Percentiles rank a stretch among this genome's conserved stretches.
phyloP scores from a whole-genome alignment of 2,329 filamentous ascomycete species.

The Microsporum ferrugineum region DNA sequence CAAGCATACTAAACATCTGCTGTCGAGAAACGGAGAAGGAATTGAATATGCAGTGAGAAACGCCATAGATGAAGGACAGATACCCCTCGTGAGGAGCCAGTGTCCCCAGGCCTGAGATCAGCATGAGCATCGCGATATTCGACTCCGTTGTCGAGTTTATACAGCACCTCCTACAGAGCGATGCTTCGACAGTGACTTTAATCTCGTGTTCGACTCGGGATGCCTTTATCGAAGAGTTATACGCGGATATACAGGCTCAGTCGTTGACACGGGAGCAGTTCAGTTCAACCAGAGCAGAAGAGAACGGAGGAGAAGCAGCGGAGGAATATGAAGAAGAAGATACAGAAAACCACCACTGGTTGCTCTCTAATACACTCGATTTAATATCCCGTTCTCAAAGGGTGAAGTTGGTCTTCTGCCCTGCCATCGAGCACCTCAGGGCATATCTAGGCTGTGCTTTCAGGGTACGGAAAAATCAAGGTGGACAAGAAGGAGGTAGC shows the following conservation, averaged over 20 bases:
- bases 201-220: conserved; percentile 57
- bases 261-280: not conserved
- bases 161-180: conserved; percentile 48
- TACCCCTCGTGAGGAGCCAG: not conserved
- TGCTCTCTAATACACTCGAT: conserved; percentile 55
- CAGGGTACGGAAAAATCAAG: not conserved
- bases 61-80: not conserved
- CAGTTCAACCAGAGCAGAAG: not conserved
- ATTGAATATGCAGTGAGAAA: not conserved
- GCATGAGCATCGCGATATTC: conserved; percentile 32
- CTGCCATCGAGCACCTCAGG: conserved; percentile 64
- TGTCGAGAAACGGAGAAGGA: not conserved
- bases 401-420: conserved; percentile 59
- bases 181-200: conserved; percentile 51
- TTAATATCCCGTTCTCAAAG: conserved; percentile 57
- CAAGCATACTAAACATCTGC: not conserved
- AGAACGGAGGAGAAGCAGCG: not conserved
- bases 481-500: not conserved
- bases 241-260: not conserved
- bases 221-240: conserved; percentile 53
- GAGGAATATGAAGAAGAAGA: not conserved
- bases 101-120: conserved; percentile 5
- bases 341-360: conserved; percentile 14
- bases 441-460: conserved; percentile 48
- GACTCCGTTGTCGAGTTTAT: conserved; percentile 48